Conservation (phyloP, 768 basidiomycete species). For the Tricholoma matsutake region DNA sequence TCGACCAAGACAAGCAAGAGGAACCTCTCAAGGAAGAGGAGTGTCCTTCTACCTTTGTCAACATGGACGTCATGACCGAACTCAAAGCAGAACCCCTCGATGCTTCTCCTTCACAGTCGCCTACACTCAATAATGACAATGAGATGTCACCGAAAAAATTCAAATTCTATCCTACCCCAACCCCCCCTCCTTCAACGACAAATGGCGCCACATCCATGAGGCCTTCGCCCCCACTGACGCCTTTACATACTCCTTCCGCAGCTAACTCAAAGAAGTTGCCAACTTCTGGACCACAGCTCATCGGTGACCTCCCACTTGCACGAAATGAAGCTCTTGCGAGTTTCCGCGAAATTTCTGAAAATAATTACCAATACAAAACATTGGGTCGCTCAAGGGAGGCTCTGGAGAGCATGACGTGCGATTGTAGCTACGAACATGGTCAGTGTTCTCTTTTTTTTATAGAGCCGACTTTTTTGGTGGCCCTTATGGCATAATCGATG, state of each 20-base stretch:
- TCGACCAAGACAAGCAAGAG: constrained; percentile 11
- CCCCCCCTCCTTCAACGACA: constrained; percentile 29
- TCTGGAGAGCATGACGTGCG: constrained; percentile 93
- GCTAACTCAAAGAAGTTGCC: constrained; percentile 33
- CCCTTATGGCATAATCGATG: constrained; percentile 9
- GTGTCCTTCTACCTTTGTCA: constrained; percentile 18
- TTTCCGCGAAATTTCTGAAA: constrained; percentile 71
- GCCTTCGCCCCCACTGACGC: constrained; percentile 37
- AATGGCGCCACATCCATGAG: constrained; percentile 35
- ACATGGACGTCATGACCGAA: constrained; percentile 32
- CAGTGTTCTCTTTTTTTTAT: constrained; percentile 35
- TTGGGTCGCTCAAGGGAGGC: constrained; percentile 87
- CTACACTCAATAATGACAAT: constrained; percentile 31
- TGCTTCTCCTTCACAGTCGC: constrained; percentile 33
- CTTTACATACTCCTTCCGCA: constrained; percentile 18
- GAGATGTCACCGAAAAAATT: constrained; percentile 31
- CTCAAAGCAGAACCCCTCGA: constrained; percentile 25
- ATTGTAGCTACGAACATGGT: constrained; percentile 85
- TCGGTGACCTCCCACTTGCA: constrained; percentile 77
- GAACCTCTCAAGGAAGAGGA: constrained; percentile 28
- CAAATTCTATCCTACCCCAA: constrained; percentile 34
- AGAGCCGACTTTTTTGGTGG: background rate
- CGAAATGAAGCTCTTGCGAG: constrained; percentile 66
- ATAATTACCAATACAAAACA: constrained; percentile 84
- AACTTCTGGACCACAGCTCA: constrained; percentile 56